phyloP scores from a whole-genome alignment of 805 yeast genomes.

The Wickerhamomyces chaumierensis region DNA sequence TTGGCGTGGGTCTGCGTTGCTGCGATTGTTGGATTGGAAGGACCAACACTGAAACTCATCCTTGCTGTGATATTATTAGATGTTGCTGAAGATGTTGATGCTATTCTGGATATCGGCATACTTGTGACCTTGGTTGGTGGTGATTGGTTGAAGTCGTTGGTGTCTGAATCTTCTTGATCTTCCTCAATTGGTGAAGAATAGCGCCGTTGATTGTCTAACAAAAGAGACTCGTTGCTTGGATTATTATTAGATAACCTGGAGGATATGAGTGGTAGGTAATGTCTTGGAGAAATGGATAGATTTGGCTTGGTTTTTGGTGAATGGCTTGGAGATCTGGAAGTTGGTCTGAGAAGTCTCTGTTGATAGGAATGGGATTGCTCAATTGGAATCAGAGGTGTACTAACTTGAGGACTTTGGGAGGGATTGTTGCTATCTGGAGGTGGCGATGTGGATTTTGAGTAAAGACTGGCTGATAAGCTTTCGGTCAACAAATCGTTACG shows the following conservation, averaged over 20 bases:
- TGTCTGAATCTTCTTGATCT: background rate
- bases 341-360: slow-evolving; percentile 3
- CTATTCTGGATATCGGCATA: slow-evolving; percentile 7
- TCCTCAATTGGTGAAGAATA: background rate
- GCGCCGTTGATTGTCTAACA: slow-evolving; percentile 1
- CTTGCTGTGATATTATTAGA: slow-evolving; percentile 1
- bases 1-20: slow-evolving; percentile 21
- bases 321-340: slow-evolving; percentile 23
- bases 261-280: slow-evolving; percentile 16
- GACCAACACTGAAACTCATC: slow-evolving; percentile 15
- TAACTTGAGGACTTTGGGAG: background rate
- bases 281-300: background rate
- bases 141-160: too few relatives aligned
- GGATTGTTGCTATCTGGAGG: slow-evolving; percentile 2
- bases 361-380: background rate
- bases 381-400: background rate
- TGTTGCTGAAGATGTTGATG: slow-evolving; percentile 14
- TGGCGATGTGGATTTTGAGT: slow-evolving; percentile 15
- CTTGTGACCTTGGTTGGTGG: slow-evolving; percentile 1
- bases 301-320: background rate
- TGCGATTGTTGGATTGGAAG: slow-evolving; percentile 22
- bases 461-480: slow-evolving; percentile 40
- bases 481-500: slow-evolving; percentile 47
- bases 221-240: slow-evolving; percentile 15
- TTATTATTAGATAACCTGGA: slow-evolving; percentile 18